Evolutionary conservation across 2,329 filamentous ascomycete species (phyloP), one percentile per base, ranked within the genome.

Genomic region (Camptophora hylomeconis): DNA sequence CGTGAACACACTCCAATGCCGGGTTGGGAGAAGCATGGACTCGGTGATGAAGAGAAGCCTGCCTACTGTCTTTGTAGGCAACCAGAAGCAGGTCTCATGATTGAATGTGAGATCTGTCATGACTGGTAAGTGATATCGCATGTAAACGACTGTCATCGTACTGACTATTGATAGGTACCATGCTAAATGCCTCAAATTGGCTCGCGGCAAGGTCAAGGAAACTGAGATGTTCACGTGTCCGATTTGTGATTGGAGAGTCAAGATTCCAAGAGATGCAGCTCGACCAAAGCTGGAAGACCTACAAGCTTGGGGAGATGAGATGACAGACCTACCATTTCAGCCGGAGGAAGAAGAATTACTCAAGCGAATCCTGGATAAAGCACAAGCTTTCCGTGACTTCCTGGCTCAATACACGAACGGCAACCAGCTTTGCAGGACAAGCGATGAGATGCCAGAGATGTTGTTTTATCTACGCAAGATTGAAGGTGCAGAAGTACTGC

Each of bases 171-270:
- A 6, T 37, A 86, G 80, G 80, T 98, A 98, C 49, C 89, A 98
- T 47, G 87, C 89, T 36, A 95, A 94, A 54, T 98, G 89, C 47
- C 65, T 98, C 20, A 98, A 98, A 61, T 94, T 98, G 48, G 89
- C 89, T 3, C 74, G 89, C 27, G 89, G 89, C 29, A 98, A 95
- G 51, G 82, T 98, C 45, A 95, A 95, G 57, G 89, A 95, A 49
- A 87, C 93, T 39, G 89, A 95, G 50, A 93, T 92, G 52, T 98
- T 94, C 51, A 95, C 87, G 1, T 98, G 89, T 47, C 89, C 89
- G 0, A 92, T 98, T 38, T 98, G 89, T 51, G 89, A 98, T 52
- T 94, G 86, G 74, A 78, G 89, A 11, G 80, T 94, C 49, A 92
- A 87, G 58, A 95, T 98, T 30, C 89, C 89, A 15, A 81, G 89